Percentiles rank a stretch among this genome's conserved stretches.
phyloP scores from a whole-genome alignment of 2,329 filamentous ascomycete genomes.

The Paecilomyces niveus region DNA sequence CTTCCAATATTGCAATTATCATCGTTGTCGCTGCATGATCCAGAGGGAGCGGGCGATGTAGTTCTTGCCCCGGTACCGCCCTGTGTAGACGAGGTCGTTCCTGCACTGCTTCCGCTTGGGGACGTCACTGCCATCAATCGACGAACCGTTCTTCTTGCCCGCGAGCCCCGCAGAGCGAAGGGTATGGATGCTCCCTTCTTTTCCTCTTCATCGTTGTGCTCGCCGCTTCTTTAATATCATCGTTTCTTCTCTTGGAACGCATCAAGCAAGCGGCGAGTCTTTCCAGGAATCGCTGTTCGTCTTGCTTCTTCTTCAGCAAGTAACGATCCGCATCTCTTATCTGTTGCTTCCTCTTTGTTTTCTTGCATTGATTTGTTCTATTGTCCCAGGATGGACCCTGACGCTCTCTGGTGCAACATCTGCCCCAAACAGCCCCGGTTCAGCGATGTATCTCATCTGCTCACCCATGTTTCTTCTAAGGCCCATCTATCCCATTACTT shows the following conservation, averaged over 20 bases:
- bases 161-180: not conserved
- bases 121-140: not conserved
- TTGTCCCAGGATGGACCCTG: slow-evolving; percentile 34
- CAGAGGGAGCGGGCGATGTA: not conserved
- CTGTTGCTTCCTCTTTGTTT: slow-evolving; percentile 16
- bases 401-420: slow-evolving; percentile 72
- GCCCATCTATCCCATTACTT: slow-evolving; percentile 82
- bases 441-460: slow-evolving; percentile 82
- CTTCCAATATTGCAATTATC: not conserved
- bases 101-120: not conserved
- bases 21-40: not conserved
- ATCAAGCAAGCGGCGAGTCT: slow-evolving; percentile 9
- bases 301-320: slow-evolving; percentile 17
- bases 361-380: slow-evolving; percentile 6
- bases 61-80: slow-evolving; percentile 1
- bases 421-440: slow-evolving; percentile 75
- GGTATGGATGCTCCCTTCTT: not conserved
- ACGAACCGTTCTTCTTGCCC: not conserved
- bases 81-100: slow-evolving; percentile 1
- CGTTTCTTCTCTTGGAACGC: slow-evolving; percentile 8
- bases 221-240: slow-evolving; percentile 15
- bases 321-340: slow-evolving; percentile 14
- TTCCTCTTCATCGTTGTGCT: slow-evolving; percentile 5
- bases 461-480: slow-evolving; percentile 90
- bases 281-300: slow-evolving; percentile 13